phyloP scores from a whole-genome alignment of 2,329 filamentous ascomycete genomes.

The Cercospora beticola region DNA sequence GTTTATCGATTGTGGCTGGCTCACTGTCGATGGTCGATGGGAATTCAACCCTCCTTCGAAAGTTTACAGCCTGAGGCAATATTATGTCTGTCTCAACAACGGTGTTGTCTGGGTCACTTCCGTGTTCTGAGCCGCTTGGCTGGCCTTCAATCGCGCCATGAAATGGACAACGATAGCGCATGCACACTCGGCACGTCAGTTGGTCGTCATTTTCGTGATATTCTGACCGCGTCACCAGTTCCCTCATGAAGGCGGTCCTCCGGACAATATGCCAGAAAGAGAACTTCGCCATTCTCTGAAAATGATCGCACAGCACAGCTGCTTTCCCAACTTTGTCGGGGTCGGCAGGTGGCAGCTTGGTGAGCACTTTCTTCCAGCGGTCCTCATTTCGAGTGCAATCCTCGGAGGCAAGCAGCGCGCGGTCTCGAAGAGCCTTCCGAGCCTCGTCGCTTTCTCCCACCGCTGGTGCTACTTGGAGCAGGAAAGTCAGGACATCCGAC shows the following conservation, averaged over 20 bases:
- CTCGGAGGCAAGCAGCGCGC: conserved; percentile 32
- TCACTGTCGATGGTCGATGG: conserved; percentile 17
- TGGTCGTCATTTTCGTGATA: conserved; percentile 14
- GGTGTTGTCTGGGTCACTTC: conserved; percentile 20
- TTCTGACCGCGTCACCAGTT: conserved; percentile 17
- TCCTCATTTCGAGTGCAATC: conserved; percentile 35
- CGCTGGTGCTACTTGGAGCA: conserved; percentile 37
- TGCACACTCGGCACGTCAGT: conserved; percentile 34
- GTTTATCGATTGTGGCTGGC: not conserved
- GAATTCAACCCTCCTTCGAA: conserved; percentile 32
- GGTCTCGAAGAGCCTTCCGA: conserved; percentile 18
- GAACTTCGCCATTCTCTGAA: conserved; percentile 39
- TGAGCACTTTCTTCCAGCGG: conserved; percentile 38
- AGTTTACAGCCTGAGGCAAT: conserved; percentile 35
- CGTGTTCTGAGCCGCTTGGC: conserved; percentile 8
- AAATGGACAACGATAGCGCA: conserved; percentile 38
- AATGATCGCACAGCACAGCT: conserved; percentile 40
- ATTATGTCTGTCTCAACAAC: conserved; percentile 36
- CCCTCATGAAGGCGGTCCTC: conserved; percentile 27
- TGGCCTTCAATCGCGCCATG: conserved; percentile 44
- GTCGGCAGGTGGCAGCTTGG: conserved; percentile 32
- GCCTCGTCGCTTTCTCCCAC: conserved; percentile 27
- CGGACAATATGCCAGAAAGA: conserved; percentile 45
- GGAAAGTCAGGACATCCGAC: conserved; percentile 42
- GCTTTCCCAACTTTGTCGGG: conserved; percentile 34